These are phyloP conservation scores for Cordyceps javanica DNA, from an alignment of 2,329 filamentous ascomycete species.

Conservation along the genomic window DNA sequence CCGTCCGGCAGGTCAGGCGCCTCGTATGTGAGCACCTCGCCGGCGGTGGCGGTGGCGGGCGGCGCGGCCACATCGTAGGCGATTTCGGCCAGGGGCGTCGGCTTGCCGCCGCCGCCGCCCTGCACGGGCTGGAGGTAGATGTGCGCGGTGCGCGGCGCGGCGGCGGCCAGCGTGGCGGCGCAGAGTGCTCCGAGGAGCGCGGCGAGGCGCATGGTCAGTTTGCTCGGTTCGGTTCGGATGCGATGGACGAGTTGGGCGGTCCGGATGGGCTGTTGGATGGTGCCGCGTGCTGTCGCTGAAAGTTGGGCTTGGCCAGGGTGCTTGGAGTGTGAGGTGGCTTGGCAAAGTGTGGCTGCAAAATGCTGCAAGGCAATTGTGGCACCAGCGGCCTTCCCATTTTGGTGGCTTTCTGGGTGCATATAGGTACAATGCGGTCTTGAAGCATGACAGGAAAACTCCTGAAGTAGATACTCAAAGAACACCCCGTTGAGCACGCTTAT, in stretches of 20 bases:
- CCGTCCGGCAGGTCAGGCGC: slow-evolving; percentile 45
- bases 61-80: slow-evolving; percentile 44
- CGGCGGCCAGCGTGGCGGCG: slow-evolving; percentile 33
- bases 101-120: slow-evolving; percentile 24
- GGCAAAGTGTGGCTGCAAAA: slow-evolving; percentile 2
- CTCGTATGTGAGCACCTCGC: slow-evolving; percentile 49
- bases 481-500: too few relatives aligned
- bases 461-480: too few relatives aligned
- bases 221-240: not conserved
- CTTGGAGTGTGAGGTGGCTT: not conserved
- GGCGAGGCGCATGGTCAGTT: slow-evolving; percentile 35
- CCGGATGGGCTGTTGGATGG: not conserved
- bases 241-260: not conserved
- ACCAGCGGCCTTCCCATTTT: too few relatives aligned
- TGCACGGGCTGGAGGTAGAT: slow-evolving; percentile 50
- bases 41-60: too few relatives aligned
- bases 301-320: not conserved
- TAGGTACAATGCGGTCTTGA: too few relatives aligned
- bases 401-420: too few relatives aligned
- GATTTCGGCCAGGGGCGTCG: slow-evolving; percentile 49
- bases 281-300: not conserved
- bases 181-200: slow-evolving; percentile 37
- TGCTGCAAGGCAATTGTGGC: not conserved
- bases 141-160: slow-evolving; percentile 39
- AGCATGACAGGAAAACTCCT: too few relatives aligned